Conservation (phyloP, 352 stramenopile species). For the Phytopythium chamaehyphon region DNA sequence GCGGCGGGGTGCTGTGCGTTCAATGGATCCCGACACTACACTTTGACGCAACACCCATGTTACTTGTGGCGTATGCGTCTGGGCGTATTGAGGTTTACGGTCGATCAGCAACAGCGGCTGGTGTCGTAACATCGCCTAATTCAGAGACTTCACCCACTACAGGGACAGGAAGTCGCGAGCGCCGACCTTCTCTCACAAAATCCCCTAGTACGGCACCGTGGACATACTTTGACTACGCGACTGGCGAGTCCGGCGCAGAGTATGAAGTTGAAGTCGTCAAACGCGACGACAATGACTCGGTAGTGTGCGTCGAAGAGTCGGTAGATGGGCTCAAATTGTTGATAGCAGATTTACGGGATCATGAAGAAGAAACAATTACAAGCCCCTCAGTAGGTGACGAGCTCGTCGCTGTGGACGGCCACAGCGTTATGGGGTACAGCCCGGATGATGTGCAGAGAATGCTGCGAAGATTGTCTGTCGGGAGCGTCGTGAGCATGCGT, state of each 20-base stretch:
- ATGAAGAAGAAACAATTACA: neutral
- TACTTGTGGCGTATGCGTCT: constrained; percentile 58
- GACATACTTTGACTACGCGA: constrained; percentile 70
- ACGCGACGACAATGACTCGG: constrained; percentile 1
- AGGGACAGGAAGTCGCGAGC: constrained; percentile 4
- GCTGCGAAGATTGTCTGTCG: constrained; percentile 23
- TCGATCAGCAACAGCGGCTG: constrained; percentile 37
- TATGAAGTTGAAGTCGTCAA: constrained; percentile 65
- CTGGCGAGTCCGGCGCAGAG: constrained; percentile 57
- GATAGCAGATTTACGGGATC: constrained; percentile 4
- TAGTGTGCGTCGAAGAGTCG: neutral
- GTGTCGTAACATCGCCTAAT: constrained; percentile 54
- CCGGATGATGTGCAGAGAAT: constrained; percentile 24
- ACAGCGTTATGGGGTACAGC: constrained; percentile 36
- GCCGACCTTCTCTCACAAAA: constrained; percentile 12
- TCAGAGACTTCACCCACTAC: constrained; percentile 1
- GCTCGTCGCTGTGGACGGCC: constrained; percentile 60
- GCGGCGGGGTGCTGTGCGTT: constrained; percentile 46
- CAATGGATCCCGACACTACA: constrained; percentile 79
- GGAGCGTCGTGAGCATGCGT: constrained; percentile 35
- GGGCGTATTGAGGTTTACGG: constrained; percentile 67
- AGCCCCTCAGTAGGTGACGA: constrained; percentile 43
- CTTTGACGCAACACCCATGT: constrained; percentile 73
- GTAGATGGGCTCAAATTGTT: neutral
- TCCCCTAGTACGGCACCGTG: constrained; percentile 58